phyloP scores from a whole-genome alignment of 2,329 filamentous ascomycete genomes.

The Capronia americana region DNA sequence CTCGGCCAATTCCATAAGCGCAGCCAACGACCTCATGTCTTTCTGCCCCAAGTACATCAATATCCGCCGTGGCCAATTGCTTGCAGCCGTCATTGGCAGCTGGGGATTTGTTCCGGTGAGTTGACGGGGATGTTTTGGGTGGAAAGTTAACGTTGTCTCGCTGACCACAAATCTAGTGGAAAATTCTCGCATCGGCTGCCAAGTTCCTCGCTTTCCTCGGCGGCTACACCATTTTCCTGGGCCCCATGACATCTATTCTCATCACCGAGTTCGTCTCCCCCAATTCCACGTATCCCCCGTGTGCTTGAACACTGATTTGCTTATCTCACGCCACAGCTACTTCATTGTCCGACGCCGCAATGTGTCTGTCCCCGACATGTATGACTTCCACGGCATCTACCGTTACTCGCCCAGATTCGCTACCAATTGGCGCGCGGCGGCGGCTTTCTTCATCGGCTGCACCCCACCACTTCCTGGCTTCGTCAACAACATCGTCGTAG shows the following conservation, averaged over 20 bases:
- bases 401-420: conserved; percentile 34
- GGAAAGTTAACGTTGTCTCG: conserved; percentile 7
- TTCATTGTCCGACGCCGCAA: conserved; percentile 35
- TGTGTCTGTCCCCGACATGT: conserved; percentile 36
- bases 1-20: conserved; percentile 59
- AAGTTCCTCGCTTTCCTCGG: conserved; percentile 71
- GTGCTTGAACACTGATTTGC: conserved; percentile 15
- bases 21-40: conserved; percentile 63
- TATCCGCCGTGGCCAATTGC: conserved; percentile 62
- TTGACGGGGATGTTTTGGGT: neutral
- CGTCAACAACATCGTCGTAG: conserved; percentile 35
- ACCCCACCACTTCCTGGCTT: conserved; percentile 54
- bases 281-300: neutral
- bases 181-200: conserved; percentile 65
- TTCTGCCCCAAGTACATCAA: conserved; percentile 63
- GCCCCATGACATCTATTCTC: conserved; percentile 68
- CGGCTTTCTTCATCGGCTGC: conserved; percentile 37
- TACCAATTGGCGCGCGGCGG: conserved; percentile 55
- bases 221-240: conserved; percentile 70
- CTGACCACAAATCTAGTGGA: conserved; percentile 54
- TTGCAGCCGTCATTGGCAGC: conserved; percentile 59
- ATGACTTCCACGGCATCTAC: conserved; percentile 39
- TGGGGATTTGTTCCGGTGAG: conserved; percentile 63
- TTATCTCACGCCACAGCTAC: conserved; percentile 22
- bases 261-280: conserved; percentile 41